Conservation (phyloP, 768 basidiomycete species). For the Sarcodon sp. region DNA sequence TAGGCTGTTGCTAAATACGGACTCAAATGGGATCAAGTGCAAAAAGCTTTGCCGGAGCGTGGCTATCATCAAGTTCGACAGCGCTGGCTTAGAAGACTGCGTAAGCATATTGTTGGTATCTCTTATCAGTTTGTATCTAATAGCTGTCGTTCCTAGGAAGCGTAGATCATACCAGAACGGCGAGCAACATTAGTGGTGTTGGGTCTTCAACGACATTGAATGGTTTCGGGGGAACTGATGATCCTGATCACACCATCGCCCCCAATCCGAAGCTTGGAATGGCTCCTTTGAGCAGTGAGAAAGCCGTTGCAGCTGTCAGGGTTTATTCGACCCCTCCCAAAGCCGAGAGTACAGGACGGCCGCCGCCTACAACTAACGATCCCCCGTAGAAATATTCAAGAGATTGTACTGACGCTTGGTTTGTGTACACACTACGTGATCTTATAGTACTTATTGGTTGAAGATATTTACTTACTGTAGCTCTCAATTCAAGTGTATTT, state of each 20-base stretch:
- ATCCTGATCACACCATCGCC: neutral
- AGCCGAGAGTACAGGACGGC: no score
- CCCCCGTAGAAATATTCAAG: no score
- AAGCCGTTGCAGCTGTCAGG: neutral
- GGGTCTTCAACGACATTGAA: neutral
- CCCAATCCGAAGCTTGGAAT: neutral
- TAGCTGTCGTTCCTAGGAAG: neutral
- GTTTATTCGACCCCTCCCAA: no score
- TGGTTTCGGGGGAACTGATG: neutral
- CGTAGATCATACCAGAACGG: neutral
- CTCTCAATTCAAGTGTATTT: no score
- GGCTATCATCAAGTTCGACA: neutral
- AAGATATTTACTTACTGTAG: no score
- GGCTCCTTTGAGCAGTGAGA: neutral
- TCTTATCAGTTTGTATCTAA: neutral
- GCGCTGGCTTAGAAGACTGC: neutral
- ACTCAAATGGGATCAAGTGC: slow-evolving; percentile 9
- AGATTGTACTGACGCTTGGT: no score
- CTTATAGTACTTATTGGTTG: no score
- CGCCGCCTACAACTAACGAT: no score
- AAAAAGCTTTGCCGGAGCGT: neutral
- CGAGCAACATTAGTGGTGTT: neutral
- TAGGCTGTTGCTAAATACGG: slow-evolving; percentile 26
- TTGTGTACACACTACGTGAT: no score
- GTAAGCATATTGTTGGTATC: neutral